phyloP scores from a whole-genome alignment of 192 early-diverging fungal species.

The Dissophora globulifera region DNA sequence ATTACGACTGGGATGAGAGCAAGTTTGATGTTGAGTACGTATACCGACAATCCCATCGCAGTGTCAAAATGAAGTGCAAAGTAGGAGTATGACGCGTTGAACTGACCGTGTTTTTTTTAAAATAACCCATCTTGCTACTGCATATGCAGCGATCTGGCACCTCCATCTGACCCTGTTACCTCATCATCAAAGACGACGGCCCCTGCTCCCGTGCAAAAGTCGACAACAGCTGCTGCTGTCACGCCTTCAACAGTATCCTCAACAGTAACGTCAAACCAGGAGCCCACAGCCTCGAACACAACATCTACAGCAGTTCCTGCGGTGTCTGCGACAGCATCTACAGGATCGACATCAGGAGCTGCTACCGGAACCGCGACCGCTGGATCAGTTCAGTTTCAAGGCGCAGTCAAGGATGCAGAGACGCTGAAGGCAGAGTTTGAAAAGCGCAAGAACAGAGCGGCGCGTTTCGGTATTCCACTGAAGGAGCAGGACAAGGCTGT shows the following conservation, averaged over 20 bases:
- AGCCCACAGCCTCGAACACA: neutral
- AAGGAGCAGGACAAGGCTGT: constrained; percentile 60
- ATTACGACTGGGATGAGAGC: constrained; percentile 55
- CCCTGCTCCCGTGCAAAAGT: neutral
- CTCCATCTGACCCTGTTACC: constrained; percentile 18
- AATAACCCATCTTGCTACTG: neutral
- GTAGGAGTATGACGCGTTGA: too few relatives aligned
- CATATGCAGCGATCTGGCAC: constrained; percentile 38
- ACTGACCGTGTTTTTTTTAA: neutral
- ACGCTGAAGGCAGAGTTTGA: constrained; percentile 54
- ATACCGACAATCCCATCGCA: neutral
- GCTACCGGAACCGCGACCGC: constrained; percentile 12
- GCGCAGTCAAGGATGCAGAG: constrained; percentile 11
- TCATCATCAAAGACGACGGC: neutral
- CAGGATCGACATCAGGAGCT: constrained; percentile 7
- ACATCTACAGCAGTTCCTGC: neutral
- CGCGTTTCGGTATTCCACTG: constrained; percentile 60
- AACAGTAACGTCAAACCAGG: neutral
- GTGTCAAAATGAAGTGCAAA: too few relatives aligned
- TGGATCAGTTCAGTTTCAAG: constrained; percentile 24
- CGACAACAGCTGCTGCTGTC: neutral
- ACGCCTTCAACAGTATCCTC: neutral
- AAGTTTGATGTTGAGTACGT: constrained; percentile 49
- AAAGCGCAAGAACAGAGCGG: constrained; percentile 57
- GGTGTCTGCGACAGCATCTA: neutral